These are phyloP conservation scores for Alternaria burnsii DNA, from an alignment of 2,329 filamentous ascomycete species.

Conservation along the genomic window DNA sequence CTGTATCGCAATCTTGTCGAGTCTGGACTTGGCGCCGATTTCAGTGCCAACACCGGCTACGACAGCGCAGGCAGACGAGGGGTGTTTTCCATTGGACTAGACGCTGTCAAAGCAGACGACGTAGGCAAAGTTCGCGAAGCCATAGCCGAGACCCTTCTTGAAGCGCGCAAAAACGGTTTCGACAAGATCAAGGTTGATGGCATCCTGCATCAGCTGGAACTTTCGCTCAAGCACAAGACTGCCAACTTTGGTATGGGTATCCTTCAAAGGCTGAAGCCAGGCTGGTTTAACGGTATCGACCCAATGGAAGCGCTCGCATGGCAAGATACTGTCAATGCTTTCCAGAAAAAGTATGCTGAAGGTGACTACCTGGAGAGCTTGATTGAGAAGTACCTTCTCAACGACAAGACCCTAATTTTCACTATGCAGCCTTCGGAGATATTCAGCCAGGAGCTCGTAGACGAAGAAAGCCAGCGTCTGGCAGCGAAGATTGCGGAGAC, in stretches of 20 bases:
- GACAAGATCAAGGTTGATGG: constrained; percentile 91
- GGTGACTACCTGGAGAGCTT: constrained; percentile 84
- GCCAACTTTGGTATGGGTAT: constrained; percentile 93
- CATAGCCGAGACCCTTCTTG: constrained; percentile 75
- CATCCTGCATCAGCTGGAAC: constrained; percentile 89
- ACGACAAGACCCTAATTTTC: constrained; percentile 86
- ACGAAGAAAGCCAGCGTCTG: constrained; percentile 80
- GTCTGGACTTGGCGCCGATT: constrained; percentile 88
- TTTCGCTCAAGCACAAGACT: constrained; percentile 95
- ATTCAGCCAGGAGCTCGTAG: constrained; percentile 76
- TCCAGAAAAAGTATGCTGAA: constrained; percentile 78
- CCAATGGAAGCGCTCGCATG: constrained; percentile 91
- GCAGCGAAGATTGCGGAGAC: constrained; percentile 76
- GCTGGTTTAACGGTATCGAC: constrained; percentile 95
- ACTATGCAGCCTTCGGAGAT: constrained; percentile 88
- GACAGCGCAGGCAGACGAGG: constrained; percentile 79
- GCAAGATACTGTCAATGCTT: constrained; percentile 86
- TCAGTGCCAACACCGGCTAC: constrained; percentile 93
- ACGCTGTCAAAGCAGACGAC: constrained; percentile 84
- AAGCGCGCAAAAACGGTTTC: constrained; percentile 79
- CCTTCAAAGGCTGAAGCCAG: constrained; percentile 85
- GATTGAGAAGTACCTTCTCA: constrained; percentile 88
- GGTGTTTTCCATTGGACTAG: constrained; percentile 90
- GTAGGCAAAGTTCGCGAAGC: constrained; percentile 78
- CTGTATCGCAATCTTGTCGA: constrained; percentile 90